Base-by-base conservation (phyloP, 2,329 filamentous ascomycete genomes). In the Trichoderma lentiforme region DNA sequence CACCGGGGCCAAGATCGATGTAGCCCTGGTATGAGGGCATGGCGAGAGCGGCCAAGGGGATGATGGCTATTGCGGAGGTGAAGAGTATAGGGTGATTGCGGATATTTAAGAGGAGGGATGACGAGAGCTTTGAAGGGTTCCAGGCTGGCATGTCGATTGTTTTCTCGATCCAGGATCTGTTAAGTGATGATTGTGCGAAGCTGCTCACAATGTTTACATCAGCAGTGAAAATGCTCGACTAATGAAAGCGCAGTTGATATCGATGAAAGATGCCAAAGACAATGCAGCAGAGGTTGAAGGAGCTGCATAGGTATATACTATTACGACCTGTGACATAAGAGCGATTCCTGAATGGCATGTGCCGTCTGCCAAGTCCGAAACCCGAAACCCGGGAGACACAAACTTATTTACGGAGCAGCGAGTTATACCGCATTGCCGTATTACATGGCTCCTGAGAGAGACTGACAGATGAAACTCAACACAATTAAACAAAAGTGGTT, bases 1-100 rank as follows among this genome's bases (percentile, higher is more conserved):
- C 84, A 71, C 84, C 84, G 4, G 79, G 80, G 15, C 84, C 84
- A 36, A 86, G 80, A 1, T 81, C 80, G 18, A 83, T 79, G 76
- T 78, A 86, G 62, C 77, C 79, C 4, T 74, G 77, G 77, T 86
- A 86, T 76, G 77, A 79, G 47, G 74, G 70, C 58, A 75, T 62
- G 24, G 77, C 74, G 67, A 79, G 77, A 6, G 76, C 73, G 3
- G n/a, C 39, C 24, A 72, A 9, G 14, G 71, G 71, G 18, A 62
- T 14, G 12, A 64, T 30, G 8, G 57, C 65, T 9, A 70, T n/a
- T n/a, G 71, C 60, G 9, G 65, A 72, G 12, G 63, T 47, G 18
- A 60, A 51, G 21, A 72, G 43, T 15, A 72, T 39, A 6, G 71
- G 65, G 12, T 63, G 71, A 3, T 53, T 66, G 6, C 56, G 53